These are phyloP conservation scores for Cladosporium sp. DNA, from an alignment of 2,329 filamentous ascomycete genomes.

Conservation along the genomic window DNA sequence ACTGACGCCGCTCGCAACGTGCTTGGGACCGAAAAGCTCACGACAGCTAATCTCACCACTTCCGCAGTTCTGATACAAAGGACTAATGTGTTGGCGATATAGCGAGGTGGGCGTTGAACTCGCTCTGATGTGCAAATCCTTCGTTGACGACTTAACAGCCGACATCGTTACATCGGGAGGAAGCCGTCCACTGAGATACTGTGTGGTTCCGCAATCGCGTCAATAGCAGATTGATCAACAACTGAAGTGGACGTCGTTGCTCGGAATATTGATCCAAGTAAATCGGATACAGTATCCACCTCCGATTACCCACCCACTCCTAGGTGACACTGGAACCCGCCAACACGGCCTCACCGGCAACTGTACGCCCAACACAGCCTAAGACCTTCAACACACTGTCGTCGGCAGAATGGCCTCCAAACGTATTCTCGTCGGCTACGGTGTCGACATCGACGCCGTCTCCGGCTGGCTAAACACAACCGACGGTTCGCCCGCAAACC, in stretches of 20 bases:
- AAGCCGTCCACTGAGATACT: no score
- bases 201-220: not conserved
- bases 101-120: no score
- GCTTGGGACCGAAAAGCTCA: no score
- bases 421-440: conserved; percentile 44
- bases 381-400: not conserved
- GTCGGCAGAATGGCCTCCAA: conserved; percentile 33
- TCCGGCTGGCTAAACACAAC: conserved; percentile 46
- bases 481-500: conserved; percentile 41
- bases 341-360: not conserved
- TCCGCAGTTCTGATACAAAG: no score
- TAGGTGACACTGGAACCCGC: not conserved
- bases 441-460: conserved; percentile 47
- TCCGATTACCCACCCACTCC: no score
- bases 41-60: no score
- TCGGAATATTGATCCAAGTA: not conserved
- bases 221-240: not conserved
- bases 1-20: no score
- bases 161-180: no score
- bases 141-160: no score
- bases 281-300: no score
- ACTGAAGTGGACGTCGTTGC: not conserved
- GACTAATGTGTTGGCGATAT: no score
- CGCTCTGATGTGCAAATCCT: no score
- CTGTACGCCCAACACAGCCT: not conserved